Percentiles rank a stretch among this genome's conserved stretches.
These are phyloP conservation scores for Hygrophila difformis DNA, from an alignment of 257 asterid genomes.

Conservation along the genomic window DNA sequence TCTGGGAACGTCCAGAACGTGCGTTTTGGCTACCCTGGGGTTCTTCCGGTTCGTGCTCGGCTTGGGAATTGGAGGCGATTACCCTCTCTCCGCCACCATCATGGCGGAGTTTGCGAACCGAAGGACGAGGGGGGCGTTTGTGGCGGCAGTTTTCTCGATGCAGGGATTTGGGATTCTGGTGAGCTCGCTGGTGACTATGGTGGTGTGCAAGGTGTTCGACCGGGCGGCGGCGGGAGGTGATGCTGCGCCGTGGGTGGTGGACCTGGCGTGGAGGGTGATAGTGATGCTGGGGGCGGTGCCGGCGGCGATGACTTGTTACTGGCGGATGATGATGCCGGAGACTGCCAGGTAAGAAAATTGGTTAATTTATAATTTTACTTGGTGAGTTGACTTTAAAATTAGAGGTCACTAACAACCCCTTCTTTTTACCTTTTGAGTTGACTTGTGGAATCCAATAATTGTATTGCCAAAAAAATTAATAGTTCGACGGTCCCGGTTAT, in stretches of 20 bases:
- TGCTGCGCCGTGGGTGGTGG: constrained; percentile 28
- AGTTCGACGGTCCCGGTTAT: too few species aligned
- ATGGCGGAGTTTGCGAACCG: constrained; percentile 54
- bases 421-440: too few species aligned
- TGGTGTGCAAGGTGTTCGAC: constrained; percentile 35
- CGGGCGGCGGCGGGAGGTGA: constrained; percentile 13
- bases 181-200: constrained; percentile 44
- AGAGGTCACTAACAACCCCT: too few species aligned
- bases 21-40: constrained; percentile 36
- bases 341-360: constrained; percentile 34
- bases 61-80: constrained; percentile 53
- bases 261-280: constrained; percentile 55
- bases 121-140: constrained; percentile 46
- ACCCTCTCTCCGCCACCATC: constrained; percentile 58
- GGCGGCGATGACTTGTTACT: constrained; percentile 42
- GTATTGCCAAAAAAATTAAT: too few species aligned
- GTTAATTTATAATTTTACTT: too few species aligned
- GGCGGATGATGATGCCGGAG: constrained; percentile 69
- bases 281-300: constrained; percentile 49
- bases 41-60: constrained; percentile 45
- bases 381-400: too few species aligned
- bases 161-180: constrained; percentile 60
- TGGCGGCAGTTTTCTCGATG: constrained; percentile 59
- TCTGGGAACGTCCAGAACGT: constrained; percentile 29
- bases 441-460: too few species aligned